Conservation (phyloP, 345 rosid species). For the Ricinus communis region DNA sequence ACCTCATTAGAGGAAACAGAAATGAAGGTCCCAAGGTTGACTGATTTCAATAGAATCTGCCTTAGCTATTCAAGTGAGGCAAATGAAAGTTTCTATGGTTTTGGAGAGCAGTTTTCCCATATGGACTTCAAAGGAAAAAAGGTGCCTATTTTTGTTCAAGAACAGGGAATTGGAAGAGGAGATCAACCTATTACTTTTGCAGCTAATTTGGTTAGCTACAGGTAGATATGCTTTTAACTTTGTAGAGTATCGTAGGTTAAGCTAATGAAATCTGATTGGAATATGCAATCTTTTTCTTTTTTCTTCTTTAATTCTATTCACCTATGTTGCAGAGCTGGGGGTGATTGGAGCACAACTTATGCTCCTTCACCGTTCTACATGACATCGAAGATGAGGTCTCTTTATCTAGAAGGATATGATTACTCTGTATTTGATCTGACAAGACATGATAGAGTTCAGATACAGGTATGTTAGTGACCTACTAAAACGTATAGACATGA, state of each 20-base stretch:
- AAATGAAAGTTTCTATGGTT: constrained; percentile 63
- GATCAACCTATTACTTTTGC: constrained; percentile 76
- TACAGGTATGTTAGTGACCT: constrained; percentile 49
- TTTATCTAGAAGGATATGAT: constrained; percentile 65
- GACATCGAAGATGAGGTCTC: constrained; percentile 70
- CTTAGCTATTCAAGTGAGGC: constrained; percentile 58
- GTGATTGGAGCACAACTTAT: constrained; percentile 74
- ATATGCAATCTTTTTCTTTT: no score
- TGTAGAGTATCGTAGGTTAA: background rate
- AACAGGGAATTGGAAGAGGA: constrained; percentile 82
- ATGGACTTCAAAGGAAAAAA: constrained; percentile 72
- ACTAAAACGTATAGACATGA: background rate
- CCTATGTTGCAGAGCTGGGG: constrained; percentile 54
- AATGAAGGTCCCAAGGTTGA: constrained; percentile 24
- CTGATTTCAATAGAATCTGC: constrained; percentile 49
- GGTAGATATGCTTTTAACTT: constrained; percentile 31
- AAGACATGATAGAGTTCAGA: constrained; percentile 52
- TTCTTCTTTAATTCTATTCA: background rate
- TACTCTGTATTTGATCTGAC: constrained; percentile 72
- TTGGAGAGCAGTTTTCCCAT: constrained; percentile 72
- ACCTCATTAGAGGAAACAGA: constrained; percentile 41
- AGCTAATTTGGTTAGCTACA: constrained; percentile 71
- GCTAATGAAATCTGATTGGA: background rate
- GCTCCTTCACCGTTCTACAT: constrained; percentile 83
- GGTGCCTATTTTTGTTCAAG: constrained; percentile 75